phyloP scores from a whole-genome alignment of 2,329 filamentous ascomycete genomes.

The Metarhizium sp. region DNA sequence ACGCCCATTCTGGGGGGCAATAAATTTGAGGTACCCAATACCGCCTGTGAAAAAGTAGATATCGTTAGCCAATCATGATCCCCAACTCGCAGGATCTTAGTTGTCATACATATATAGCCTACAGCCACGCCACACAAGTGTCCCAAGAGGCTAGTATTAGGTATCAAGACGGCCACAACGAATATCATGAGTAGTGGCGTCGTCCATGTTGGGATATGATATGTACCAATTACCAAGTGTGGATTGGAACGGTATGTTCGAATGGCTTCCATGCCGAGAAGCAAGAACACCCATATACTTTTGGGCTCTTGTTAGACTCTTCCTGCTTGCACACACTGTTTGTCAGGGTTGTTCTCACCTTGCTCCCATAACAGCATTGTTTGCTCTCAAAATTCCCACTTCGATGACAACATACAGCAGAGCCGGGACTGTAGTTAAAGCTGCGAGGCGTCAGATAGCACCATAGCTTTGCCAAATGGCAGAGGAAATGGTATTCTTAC shows the following conservation, averaged over 20 bases:
- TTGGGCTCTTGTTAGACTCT: conserved; percentile 4
- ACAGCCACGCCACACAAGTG: conserved; percentile 77
- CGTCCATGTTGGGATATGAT: conserved; percentile 83
- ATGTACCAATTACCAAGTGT: conserved; percentile 52
- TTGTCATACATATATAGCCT: conserved; percentile 70
- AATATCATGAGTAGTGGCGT: conserved; percentile 72
- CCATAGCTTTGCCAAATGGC: background rate
- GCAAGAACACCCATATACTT: conserved; percentile 87
- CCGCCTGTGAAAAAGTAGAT: conserved; percentile 47
- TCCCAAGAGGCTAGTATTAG: conserved; percentile 74
- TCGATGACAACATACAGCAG: conserved; percentile 74
- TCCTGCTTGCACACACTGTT: background rate
- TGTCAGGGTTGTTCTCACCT: conserved; percentile 45
- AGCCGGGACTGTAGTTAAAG: conserved; percentile 73
- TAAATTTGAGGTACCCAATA: conserved; percentile 77
- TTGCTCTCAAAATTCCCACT: conserved; percentile 57
- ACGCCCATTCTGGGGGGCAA: conserved; percentile 78
- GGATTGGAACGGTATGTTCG: conserved; percentile 78
- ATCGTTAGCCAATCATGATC: background rate
- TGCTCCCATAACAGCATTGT: conserved; percentile 70
- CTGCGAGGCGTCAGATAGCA: conserved; percentile 29
- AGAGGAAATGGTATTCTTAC: conserved; percentile 47
- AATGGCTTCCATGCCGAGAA: conserved; percentile 77
- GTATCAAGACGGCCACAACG: conserved; percentile 66
- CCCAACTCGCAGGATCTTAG: background rate